A percentile compares a stretch with the other conserved stretches of the same genome.
These are phyloP conservation scores for Cystobasidiopsis lactophilus DNA, from an alignment of 768 basidiomycete genomes.

Conservation along the genomic window DNA sequence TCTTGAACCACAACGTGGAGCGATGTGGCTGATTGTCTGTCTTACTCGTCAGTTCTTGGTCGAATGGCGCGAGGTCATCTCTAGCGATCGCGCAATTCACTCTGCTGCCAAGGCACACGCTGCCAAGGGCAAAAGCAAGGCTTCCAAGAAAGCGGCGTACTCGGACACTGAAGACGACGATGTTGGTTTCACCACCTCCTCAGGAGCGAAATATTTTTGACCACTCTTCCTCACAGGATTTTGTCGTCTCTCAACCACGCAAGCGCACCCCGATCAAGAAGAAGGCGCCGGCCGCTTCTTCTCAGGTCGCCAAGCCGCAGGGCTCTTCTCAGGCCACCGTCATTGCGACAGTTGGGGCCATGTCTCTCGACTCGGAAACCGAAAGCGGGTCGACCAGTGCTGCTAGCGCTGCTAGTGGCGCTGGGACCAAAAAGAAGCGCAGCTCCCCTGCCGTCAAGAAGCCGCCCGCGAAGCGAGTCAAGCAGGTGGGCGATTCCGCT, in stretches of 20 bases:
- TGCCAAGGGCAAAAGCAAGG: slow-evolving; percentile 23
- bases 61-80: slow-evolving; percentile 12
- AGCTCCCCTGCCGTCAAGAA: background rate
- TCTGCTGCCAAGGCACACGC: slow-evolving; percentile 23
- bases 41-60: background rate
- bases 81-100: slow-evolving; percentile 22
- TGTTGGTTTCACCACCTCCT: background rate
- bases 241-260: slow-evolving; percentile 11
- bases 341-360: no score
- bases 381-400: no score
- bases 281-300: background rate
- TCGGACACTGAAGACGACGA: background rate
- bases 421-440: background rate
- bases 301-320: background rate
- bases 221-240: background rate
- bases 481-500: no score
- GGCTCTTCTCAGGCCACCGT: background rate
- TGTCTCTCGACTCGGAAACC: background rate
- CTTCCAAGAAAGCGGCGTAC: slow-evolving; percentile 21
- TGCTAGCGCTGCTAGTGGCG: background rate
- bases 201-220: background rate
- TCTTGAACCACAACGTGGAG: background rate
- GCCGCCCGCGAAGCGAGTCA: background rate
- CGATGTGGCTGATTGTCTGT: background rate
- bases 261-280: background rate